Evolutionary conservation across 805 yeast species (phyloP), one percentile per base, ranked within the genome.

Genomic region (Metschnikowia sp.): DNA sequence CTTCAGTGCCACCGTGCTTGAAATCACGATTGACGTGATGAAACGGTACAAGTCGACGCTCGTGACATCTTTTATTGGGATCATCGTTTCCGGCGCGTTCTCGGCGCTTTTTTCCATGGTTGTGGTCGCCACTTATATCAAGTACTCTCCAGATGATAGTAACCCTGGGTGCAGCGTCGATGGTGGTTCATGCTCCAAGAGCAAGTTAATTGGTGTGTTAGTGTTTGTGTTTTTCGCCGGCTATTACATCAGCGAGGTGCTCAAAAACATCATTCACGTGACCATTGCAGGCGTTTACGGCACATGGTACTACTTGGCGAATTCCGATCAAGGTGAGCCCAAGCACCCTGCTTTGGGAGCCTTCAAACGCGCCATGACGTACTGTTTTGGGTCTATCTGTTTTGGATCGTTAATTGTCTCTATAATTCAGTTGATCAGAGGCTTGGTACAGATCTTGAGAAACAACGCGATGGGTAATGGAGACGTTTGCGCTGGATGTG

Each of bases 381-480:
- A 83, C 62, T 88, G 96, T 9, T 85, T 90, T 59, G 97, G 98
- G 2, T 86, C 96, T 2, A 84, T 91, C 46, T 86, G 96, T 62
- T 86, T 88, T 60, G 96, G 97, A 0, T 84, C 89, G 2, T 65
- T 86, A 59, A 76, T 86, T 62, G 86, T 86, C 35, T 81, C 88
- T 0, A 52, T 88, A 26, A 76, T 89, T 52, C 92, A 88, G 60
- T 74, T 88, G 12, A 52, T 86, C 38, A 77, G 81, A 51, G 83
- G 80, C 43, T 60, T 79, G 5, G 60, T 88, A 36, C 71, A 75
- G 15, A 62, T 81, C 19, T 60, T 82, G 41, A 78, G 82, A 59
- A 78, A 76, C 44, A 72, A 74, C 52, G 76, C 82, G 26, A 74
- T 78, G 26, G 70, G 69, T 31, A 76, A 76, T 31, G 82, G 82